Conservation (phyloP, 1,284 basidiomycete species). For the Athelia psychrophila region DNA sequence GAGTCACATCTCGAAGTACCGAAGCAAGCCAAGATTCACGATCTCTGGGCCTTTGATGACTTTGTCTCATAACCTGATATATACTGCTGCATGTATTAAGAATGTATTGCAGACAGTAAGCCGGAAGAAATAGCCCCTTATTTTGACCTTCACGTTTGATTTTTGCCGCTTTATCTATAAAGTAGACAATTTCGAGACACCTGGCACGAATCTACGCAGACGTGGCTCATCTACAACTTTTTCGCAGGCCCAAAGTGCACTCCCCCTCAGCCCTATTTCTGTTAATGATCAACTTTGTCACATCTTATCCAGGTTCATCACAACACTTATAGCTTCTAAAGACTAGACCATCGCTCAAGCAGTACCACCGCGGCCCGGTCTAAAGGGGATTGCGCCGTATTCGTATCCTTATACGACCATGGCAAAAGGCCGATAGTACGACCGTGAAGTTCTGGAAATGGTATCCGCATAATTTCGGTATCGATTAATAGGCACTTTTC, state of each 20-base stretch:
- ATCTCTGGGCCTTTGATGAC: no score
- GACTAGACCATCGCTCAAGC: slow-evolving; percentile 8
- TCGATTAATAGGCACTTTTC: slow-evolving; percentile 67
- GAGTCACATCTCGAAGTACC: no score
- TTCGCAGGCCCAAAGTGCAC: slow-evolving; percentile 27
- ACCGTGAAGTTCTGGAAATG: slow-evolving; percentile 81
- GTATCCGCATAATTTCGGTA: slow-evolving; percentile 90
- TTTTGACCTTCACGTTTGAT: no score
- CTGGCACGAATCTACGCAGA: no score
- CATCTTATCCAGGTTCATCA: slow-evolving; percentile 47
- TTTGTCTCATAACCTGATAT: no score
- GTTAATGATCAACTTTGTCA: slow-evolving; percentile 50
- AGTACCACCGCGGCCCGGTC: slow-evolving; percentile 32
- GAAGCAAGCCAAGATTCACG: no score
- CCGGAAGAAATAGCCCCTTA: no score
- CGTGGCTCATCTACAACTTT: slow-evolving; percentile 17
- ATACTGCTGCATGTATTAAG: no score
- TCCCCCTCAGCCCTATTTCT: slow-evolving; percentile 41
- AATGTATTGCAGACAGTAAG: no score
- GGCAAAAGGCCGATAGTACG: slow-evolving; percentile 89
- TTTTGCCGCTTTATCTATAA: no score
- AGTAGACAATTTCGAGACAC: no score
- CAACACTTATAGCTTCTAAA: slow-evolving; percentile 45
- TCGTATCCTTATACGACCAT: slow-evolving; percentile 89
- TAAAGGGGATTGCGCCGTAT: slow-evolving; percentile 74